Conservation (phyloP, 768 basidiomycete species). For the Trametes elegans region DNA sequence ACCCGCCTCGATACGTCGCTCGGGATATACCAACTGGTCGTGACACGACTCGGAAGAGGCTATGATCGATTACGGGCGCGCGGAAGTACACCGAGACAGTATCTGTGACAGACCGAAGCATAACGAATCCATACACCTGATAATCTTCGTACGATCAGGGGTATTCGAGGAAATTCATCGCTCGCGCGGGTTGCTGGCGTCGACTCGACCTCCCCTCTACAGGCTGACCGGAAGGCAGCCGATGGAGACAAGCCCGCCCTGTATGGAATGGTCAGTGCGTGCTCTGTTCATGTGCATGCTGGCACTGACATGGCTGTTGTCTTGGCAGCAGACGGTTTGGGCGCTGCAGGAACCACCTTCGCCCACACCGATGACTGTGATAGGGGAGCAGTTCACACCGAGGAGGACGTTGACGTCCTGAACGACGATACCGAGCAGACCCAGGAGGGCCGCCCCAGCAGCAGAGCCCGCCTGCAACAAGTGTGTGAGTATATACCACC, state of each 20-base stretch:
- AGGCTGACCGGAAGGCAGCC: constrained; percentile 19
- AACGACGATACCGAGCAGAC: constrained; percentile 2
- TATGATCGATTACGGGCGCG: too few relatives aligned
- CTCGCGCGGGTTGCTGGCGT: neutral
- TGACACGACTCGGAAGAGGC: too few relatives aligned
- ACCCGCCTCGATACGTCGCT: too few relatives aligned
- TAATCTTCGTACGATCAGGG: too few relatives aligned
- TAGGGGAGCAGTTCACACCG: constrained; percentile 6
- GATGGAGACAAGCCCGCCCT: constrained; percentile 19
- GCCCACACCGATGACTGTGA: constrained; percentile 8
- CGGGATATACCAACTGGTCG: too few relatives aligned
- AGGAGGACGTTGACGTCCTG: neutral
- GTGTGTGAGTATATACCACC: neutral
- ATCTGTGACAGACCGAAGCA: too few relatives aligned
- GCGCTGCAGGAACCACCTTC: neutral
- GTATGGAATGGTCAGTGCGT: neutral
- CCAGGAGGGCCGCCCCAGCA: neutral
- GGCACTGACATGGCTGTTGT: constrained; percentile 8
- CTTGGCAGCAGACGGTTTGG: constrained; percentile 5
- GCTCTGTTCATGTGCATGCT: neutral
- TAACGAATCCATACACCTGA: too few relatives aligned
- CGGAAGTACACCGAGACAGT: too few relatives aligned
- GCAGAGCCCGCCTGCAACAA: neutral
- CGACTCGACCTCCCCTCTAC: neutral
- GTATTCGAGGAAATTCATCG: neutral